Percentiles rank a stretch among this genome's conserved stretches.
Evolutionary conservation across 2,329 filamentous ascomycete species (phyloP).

Genomic region (Fusarium sacchari): DNA sequence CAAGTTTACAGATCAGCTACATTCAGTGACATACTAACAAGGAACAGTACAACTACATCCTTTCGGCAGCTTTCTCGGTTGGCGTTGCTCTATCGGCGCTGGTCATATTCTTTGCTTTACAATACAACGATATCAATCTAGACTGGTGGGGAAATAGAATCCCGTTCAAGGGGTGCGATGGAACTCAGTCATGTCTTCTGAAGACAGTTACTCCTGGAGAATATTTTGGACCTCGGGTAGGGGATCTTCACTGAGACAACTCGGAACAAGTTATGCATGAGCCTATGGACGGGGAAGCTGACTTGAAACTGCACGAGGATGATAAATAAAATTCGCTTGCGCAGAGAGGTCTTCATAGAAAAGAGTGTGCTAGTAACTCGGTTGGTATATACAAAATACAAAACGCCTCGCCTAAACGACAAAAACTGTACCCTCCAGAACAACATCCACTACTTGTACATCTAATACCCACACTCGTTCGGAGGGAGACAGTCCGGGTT

Average conservation of each 20-base stretch:
- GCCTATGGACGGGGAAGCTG: not conserved
- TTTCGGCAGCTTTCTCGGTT: slow-evolving; percentile 57
- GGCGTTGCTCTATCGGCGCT: slow-evolving; percentile 59
- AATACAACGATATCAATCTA: slow-evolving; percentile 50
- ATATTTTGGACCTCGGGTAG: slow-evolving; percentile 46
- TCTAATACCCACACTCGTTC: slow-evolving; percentile 23
- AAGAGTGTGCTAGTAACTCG: not conserved
- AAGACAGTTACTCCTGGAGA: slow-evolving; percentile 42
- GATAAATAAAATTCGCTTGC: not conserved
- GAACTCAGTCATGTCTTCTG: slow-evolving; percentile 33
- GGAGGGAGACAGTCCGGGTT: slow-evolving; percentile 27
- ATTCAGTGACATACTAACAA: slow-evolving; percentile 7
- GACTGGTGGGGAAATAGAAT: slow-evolving; percentile 59
- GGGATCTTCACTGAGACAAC: slow-evolving; percentile 21
- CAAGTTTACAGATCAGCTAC: not conserved
- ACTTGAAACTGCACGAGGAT: not conserved
- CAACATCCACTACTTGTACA: not conserved
- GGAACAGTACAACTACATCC: slow-evolving; percentile 57
- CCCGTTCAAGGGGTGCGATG: slow-evolving; percentile 43
- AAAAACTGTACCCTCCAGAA: not conserved
- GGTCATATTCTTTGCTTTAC: slow-evolving; percentile 60
- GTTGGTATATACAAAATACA: slow-evolving; percentile 10
- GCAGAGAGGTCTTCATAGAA: not conserved
- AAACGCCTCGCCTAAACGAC: slow-evolving; percentile 2
- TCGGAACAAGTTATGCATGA: not conserved